A percentile compares a stretch with the other conserved stretches of the same genome.
Conservation (phyloP, 2,329 filamentous ascomycete species). For the Chaetothyriales sp. region DNA sequence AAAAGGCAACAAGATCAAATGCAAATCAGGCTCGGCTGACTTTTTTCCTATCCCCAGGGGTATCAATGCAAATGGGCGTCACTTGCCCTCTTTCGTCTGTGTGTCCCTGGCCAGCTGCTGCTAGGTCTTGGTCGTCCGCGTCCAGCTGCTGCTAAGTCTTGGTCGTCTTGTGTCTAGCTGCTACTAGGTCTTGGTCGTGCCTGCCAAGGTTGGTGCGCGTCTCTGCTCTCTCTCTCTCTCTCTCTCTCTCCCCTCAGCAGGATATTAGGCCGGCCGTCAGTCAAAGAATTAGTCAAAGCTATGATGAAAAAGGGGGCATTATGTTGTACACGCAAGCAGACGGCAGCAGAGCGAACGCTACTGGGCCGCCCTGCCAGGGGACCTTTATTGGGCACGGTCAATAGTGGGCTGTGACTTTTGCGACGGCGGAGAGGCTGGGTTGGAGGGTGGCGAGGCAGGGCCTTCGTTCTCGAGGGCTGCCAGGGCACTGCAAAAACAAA, state of each 20-base stretch:
- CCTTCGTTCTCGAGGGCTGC: conserved; percentile 34
- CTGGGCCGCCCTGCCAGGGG: conserved; percentile 25
- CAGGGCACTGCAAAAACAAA: conserved; percentile 27
- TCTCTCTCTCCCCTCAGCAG: conserved; percentile 11
- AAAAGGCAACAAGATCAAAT: background rate
- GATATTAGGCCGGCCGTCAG: conserved; percentile 11
- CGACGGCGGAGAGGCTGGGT: conserved; percentile 34
- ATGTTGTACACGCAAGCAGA: conserved; percentile 17
- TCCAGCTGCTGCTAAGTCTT: background rate
- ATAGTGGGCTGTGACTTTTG: conserved; percentile 34
- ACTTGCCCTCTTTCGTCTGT: background rate
- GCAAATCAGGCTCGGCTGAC: background rate
- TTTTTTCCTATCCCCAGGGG: conserved; percentile 9
- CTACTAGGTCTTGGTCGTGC: background rate
- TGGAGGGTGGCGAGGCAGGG: conserved; percentile 36
- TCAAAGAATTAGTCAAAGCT: conserved; percentile 4
- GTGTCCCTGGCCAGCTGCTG: conserved; percentile 3
- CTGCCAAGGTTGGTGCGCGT: background rate
- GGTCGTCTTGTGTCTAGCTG: background rate
- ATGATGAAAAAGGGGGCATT: conserved; percentile 12
- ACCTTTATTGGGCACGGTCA: conserved; percentile 31
- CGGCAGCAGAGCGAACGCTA: conserved; percentile 6
- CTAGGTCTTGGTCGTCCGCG: conserved; percentile 3
- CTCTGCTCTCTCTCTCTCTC: background rate
- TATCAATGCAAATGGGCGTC: conserved; percentile 17